These are phyloP conservation scores for Candida boleticola DNA, from an alignment of 805 yeast genomes.

Conservation along the genomic window DNA sequence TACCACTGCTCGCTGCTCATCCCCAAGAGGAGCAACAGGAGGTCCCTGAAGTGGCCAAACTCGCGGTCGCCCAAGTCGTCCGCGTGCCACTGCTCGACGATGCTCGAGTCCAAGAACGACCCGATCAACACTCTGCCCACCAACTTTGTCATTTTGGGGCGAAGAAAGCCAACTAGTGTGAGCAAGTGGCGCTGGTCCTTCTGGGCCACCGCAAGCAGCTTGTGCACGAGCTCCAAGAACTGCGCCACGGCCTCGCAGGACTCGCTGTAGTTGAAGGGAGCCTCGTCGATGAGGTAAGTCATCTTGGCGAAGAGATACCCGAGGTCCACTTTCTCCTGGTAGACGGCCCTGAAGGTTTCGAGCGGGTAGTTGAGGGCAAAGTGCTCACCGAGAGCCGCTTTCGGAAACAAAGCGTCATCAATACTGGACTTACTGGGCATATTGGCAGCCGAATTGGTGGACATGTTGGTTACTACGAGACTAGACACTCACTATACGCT, in stretches of 20 bases:
- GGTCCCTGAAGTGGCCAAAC: not conserved
- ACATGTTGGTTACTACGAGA: too few relatives aligned
- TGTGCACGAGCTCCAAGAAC: not conserved
- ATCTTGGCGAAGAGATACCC: constrained; percentile 5
- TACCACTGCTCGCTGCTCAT: not conserved
- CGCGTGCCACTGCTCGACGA: not conserved
- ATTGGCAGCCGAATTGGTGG: too few relatives aligned
- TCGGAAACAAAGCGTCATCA: too few relatives aligned
- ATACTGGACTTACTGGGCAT: too few relatives aligned
- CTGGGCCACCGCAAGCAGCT: not conserved
- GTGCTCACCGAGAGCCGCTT: too few relatives aligned
- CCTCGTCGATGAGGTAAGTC: constrained; percentile 5
- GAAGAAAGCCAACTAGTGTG: not conserved
- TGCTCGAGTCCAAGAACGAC: constrained; percentile 1
- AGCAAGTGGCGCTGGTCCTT: not conserved
- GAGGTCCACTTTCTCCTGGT: not conserved
- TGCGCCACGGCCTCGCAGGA: not conserved
- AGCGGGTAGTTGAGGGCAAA: not conserved
- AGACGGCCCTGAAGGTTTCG: not conserved
- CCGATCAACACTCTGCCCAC: not conserved
- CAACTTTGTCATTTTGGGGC: not conserved
- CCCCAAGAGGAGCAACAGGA: not conserved
- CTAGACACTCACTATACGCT: too few relatives aligned
- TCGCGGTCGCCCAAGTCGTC: not conserved
- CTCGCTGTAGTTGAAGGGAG: constrained; percentile 1